These are phyloP conservation scores for Cucurbita maxima DNA, from an alignment of 306 rosid genomes.

Conservation along the genomic window DNA sequence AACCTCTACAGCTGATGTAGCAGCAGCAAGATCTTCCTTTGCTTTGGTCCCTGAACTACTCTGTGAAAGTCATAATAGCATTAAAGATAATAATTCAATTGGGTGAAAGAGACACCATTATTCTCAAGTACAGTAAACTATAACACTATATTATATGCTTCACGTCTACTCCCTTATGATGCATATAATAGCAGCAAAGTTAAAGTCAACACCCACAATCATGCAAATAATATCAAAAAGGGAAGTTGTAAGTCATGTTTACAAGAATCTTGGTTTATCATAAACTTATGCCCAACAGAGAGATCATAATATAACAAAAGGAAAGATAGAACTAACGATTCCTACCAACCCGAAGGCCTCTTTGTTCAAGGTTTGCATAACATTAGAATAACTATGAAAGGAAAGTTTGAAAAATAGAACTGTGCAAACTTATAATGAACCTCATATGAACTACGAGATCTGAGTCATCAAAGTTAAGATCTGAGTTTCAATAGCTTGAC, in stretches of 20 bases:
- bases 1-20: constrained; percentile 83
- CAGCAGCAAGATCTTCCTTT: constrained; percentile 95
- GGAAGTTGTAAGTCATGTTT: background rate
- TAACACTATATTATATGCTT: background rate
- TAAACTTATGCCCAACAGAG: background rate
- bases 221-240: background rate
- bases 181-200: background rate
- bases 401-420: background rate
- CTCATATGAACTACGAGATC: background rate
- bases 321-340: background rate
- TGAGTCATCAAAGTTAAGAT: background rate
- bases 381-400: background rate
- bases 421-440: background rate
- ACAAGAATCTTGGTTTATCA: background rate
- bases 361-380: background rate
- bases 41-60: constrained; percentile 97
- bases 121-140: background rate
- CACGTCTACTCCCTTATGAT: background rate
- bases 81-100: constrained; percentile 16
- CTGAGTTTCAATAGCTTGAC: background rate
- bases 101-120: background rate
- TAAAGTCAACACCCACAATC: background rate
- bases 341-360: background rate
- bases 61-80: constrained; percentile 25
- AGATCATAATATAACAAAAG: background rate